Base-by-base conservation (phyloP, 371 early-diverging fungal species). In the Ordospora pajunii region DNA sequence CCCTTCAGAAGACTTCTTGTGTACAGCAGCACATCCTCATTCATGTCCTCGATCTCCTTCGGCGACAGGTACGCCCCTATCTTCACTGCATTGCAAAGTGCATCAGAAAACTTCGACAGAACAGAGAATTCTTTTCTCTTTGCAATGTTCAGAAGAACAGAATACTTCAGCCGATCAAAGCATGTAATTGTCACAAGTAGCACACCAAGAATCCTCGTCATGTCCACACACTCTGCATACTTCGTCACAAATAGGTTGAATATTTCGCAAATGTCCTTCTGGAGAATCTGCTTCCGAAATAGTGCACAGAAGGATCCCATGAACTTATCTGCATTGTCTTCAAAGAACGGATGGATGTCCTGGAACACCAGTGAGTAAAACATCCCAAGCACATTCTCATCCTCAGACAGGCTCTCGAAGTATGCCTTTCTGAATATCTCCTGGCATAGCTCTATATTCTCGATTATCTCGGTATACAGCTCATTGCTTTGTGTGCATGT, bases 321-420 rank as follows among this genome's bases (percentile, higher is more conserved):
- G 42, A 78, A 78, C 22, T 48, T 64, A 17, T 53, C 66, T 45
- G 67, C 45, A 46, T 77, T 76, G 19, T 76, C 72, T 62, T 80
- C 80, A 58, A 76, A 80, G 37, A 72, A 80, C 27, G 72, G 72
- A 52, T 80, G 80, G 44, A 80, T 73, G 42, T 80, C 80, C 53
- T 80, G 80, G 40, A 46, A 80, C 1, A 72, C 40, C 32, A 80
- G 43, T 23, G 51, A 63, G 73, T 72, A 68, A 22, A 80, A 64
- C 21, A 80, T 80, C 7, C 64, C 58, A 23, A 80, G 54, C 25
- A 76, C 22, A 42, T 72, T 52, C 19, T 46, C 44, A 53, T 65
- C 73, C 40, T 46, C 53, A 27, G 52, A 45, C 0, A 65, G 21
- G 25, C 23, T 45, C 11, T 44, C 73, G 19, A 68, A 74, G 27